These are phyloP conservation scores for Aspergillus funiculosus DNA, from an alignment of 495 filamentous ascomycete species.

Conservation along the genomic window DNA sequence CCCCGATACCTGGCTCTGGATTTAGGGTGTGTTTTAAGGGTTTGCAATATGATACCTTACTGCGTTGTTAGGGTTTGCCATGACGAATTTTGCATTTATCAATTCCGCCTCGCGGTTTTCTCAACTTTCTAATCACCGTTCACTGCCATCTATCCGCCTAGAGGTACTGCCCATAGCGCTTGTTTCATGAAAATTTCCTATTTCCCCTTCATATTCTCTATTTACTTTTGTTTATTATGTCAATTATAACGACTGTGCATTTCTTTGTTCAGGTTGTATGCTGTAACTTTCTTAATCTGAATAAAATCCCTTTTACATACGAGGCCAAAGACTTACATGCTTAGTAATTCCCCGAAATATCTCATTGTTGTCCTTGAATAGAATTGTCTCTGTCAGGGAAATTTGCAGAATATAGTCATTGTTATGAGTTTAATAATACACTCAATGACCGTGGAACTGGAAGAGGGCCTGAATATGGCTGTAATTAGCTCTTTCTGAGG, in stretches of 20 bases:
- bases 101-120: slow-evolving; percentile 15
- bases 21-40: slow-evolving; percentile 24
- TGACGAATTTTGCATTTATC: slow-evolving; percentile 26
- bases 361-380: neutral
- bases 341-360: too few relatives aligned
- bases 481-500: neutral
- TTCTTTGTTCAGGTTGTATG: slow-evolving; percentile 16
- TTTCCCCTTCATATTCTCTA: neutral
- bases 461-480: too few relatives aligned
- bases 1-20: slow-evolving; percentile 20
- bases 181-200: slow-evolving; percentile 13
- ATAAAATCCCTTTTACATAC: too few relatives aligned
- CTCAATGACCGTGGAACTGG: too few relatives aligned
- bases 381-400: neutral
- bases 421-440: too few relatives aligned
- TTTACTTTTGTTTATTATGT: slow-evolving; percentile 8
- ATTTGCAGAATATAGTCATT: too few relatives aligned
- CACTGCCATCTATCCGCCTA: slow-evolving; percentile 23
- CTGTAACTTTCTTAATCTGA: slow-evolving; percentile 16
- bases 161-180: slow-evolving; percentile 17
- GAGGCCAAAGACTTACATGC: too few relatives aligned
- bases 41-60: slow-evolving; percentile 37
- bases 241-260: slow-evolving; percentile 24
- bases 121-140: slow-evolving; percentile 16
- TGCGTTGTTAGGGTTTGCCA: slow-evolving; percentile 23